Evolutionary conservation across 2,329 filamentous ascomycete species (phyloP), one percentile per base, ranked within the genome.

Genomic region (Ophiostoma sp.): DNA sequence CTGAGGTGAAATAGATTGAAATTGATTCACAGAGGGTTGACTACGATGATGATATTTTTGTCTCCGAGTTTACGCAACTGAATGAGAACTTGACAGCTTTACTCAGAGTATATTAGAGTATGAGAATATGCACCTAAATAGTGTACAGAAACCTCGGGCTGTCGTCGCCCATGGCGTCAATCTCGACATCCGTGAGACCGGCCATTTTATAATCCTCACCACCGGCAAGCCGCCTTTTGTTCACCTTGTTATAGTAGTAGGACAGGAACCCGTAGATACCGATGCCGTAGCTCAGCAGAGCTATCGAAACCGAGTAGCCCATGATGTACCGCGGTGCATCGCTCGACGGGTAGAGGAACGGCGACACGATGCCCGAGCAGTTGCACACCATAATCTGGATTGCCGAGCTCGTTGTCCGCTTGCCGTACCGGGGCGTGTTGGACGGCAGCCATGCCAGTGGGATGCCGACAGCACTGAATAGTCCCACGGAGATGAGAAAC

Each of bases 371-470:
- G n/a, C 73, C 72, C 17, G 69, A 68, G 17, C 52, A 68, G 67
- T 73, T 73, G 54, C 71, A 69, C 2, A 73, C 54, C 35, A 72
- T 72, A 52, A 69, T 67, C 67, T 72, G 72, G 35, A 73, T 68
- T 17, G 71, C 72, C 33, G 70, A 71, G 20, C 70, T 71, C 27
- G 70, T 71, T 23, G 73, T 90, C 41, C 91, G 83, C 78, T 93
- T 94, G 11, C 90, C 90, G 74, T 93, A 94, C 8, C 91, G 83
- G 1, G 91, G 91, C 20, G 85, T 84, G 72, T 93, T 93, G 31
- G 85, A 88, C 0, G 89, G 85, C 62, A 89, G 74, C 85, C 85
- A 87, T 44, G 84, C 84, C 23, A 87, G 75, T 4, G 85, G 85
- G 71, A 87, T 73, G 0, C 85, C 84, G 4, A 87, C 84, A 3